Percentiles rank a stretch among this genome's conserved stretches.
Conservation (phyloP, 2,329 filamentous ascomycete species). For the Chaetomiaceae sp. region DNA sequence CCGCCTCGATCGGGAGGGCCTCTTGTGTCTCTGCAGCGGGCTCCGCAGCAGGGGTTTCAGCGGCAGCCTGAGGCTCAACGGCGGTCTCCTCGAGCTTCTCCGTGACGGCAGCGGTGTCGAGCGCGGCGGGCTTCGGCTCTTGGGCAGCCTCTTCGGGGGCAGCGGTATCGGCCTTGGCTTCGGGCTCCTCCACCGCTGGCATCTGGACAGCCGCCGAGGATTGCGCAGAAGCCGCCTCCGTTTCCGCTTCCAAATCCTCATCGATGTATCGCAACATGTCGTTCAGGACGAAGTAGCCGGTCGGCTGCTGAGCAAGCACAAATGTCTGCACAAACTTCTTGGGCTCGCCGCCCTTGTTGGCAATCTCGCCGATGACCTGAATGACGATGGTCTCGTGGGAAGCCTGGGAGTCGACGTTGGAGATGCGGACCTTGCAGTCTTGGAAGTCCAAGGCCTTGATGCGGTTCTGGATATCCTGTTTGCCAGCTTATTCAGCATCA, state of each 20-base stretch:
- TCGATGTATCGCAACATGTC: constrained; percentile 94
- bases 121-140: constrained; percentile 31
- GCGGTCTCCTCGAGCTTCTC: constrained; percentile 65
- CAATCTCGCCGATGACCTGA: constrained; percentile 96
- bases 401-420: constrained; percentile 94
- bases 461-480: constrained; percentile 85
- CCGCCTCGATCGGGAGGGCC: constrained; percentile 28
- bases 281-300: constrained; percentile 96
- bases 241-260: constrained; percentile 67
- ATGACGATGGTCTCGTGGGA: constrained; percentile 93
- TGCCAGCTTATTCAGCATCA: background rate
- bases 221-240: constrained; percentile 27
- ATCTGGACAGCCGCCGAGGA: constrained; percentile 30
- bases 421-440: constrained; percentile 95
- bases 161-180: constrained; percentile 31
- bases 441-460: constrained; percentile 92
- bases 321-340: constrained; percentile 98
- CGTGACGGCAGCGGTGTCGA: constrained; percentile 55
- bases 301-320: constrained; percentile 90
- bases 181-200: constrained; percentile 28
- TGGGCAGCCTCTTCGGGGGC: constrained; percentile 42
- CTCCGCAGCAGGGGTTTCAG: constrained; percentile 29
- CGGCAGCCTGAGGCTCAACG: constrained; percentile 19
- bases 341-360: constrained; percentile 83
- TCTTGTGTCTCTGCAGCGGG: constrained; percentile 14